Evolutionary conservation across 306 rosid genomes (phyloP), one percentile per base, ranked within the genome.

Genomic region (Vigna trinervia): DNA sequence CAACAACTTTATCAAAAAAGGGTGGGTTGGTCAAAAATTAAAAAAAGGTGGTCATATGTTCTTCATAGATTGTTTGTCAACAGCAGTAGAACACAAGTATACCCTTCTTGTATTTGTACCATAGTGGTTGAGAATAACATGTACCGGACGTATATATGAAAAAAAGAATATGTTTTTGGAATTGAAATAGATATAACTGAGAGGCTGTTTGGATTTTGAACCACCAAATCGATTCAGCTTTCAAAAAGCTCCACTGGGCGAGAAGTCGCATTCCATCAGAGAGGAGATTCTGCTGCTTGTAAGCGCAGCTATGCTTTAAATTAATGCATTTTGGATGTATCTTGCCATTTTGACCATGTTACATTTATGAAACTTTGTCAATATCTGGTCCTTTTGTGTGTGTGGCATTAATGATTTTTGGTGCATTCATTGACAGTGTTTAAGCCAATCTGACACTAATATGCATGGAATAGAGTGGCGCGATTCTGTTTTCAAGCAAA

Each of bases 251-350:
- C 58, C 17, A 77, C 74, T 68, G 12, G 65, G 73, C 76, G 93
- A 77, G 74, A 81, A 84, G 96, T 92, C 88, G 80, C 81, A 76
- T 64, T 95, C 92, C 62, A 73, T 47, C 84, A 79, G 74, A 22
- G 56, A 51, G 30, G 76, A 67, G 76, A 82, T 47, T 86, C 82
- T 74, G 84, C 80, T 76, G 19, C 51, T 46, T 73, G 66, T 74
- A 69, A 75, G 80, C 88, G 67, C 34, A 61, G 88, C 57, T 73
- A 56, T 75, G 67, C 80, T 69, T 22, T 36, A 63, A 83, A 83
- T 88, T 85, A 87, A 91, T 89, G 91, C 12, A 19, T 80, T 82
- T 91, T 88, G 97, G 87, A 86, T 81, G 74, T 77, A 72, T 87
- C 83, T 51, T 48, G 39, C 39, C 43, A 30, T 67, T 60, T 65